Percentiles rank a stretch among this genome's conserved stretches.
Conservation (phyloP, 192 early-diverging fungal species). For the Coemansia aciculifera region DNA sequence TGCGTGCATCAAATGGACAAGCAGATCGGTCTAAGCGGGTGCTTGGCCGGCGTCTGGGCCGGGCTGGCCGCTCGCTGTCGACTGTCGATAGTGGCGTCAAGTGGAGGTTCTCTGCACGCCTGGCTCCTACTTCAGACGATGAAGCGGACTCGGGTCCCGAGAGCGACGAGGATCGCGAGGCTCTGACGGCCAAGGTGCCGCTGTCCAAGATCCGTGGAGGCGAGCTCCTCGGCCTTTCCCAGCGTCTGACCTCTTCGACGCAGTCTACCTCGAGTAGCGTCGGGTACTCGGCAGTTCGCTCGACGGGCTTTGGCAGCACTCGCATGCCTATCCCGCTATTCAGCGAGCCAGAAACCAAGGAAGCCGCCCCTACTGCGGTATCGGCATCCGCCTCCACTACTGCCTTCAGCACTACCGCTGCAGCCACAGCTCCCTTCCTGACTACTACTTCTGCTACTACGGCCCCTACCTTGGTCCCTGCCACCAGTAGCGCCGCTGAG, state of each 20-base stretch:
- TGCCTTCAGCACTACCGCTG: not conserved
- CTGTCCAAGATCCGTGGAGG: conserved; percentile 45
- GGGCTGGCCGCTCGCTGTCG: conserved; percentile 15
- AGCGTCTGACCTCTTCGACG: conserved; percentile 24
- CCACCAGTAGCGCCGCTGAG: not conserved
- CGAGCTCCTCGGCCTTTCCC: conserved; percentile 48
- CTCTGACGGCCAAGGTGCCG: conserved; percentile 47
- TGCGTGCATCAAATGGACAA: not conserved
- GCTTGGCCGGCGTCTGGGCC: conserved; percentile 5
- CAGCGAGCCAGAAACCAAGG: conserved; percentile 21
- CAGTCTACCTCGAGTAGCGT: conserved; percentile 7
- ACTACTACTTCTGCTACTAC: not conserved
- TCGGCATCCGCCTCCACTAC: not conserved
- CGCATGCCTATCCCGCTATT: conserved; percentile 42
- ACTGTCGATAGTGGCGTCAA: conserved; percentile 20
- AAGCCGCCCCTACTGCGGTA: not conserved
- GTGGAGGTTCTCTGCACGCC: conserved; percentile 49
- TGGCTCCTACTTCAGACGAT: conserved; percentile 30
- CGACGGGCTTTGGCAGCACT: conserved; percentile 49
- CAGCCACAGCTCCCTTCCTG: not conserved
- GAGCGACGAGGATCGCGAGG: conserved; percentile 50
- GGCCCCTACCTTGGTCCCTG: not conserved
- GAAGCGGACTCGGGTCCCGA: conserved; percentile 24
- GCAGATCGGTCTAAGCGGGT: not conserved
- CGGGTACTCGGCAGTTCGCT: conserved; percentile 17